phyloP scores from a whole-genome alignment of 495 filamentous ascomycete genomes.

The Hyaloscypha finlandica region DNA sequence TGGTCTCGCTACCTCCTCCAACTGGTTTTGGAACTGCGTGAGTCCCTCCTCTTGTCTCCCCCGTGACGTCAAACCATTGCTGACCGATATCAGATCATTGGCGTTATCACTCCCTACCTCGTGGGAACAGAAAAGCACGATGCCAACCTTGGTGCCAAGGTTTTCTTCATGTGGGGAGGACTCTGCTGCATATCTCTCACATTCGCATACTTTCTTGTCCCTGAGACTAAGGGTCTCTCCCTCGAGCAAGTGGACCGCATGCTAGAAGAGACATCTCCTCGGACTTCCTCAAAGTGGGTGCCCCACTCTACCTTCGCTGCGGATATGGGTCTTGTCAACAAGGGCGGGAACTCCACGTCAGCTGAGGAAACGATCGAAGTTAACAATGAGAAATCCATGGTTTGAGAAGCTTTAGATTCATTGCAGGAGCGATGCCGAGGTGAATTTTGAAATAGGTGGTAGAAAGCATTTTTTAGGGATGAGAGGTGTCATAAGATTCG shows the following conservation, averaged over 20 bases:
- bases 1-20: constrained; percentile 77
- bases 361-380: constrained; percentile 3
- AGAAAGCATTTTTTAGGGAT: background rate
- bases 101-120: constrained; percentile 29
- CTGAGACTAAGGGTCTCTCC: constrained; percentile 83
- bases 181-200: constrained; percentile 64
- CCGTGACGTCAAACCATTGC: constrained; percentile 14
- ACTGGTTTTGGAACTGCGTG: constrained; percentile 79
- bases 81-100: constrained; percentile 17
- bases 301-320: constrained; percentile 67
- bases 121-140: constrained; percentile 25
- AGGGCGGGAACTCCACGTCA: background rate
- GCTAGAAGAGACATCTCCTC: constrained; percentile 78
- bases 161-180: constrained; percentile 78
- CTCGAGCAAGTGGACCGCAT: constrained; percentile 89
- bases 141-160: constrained; percentile 64
- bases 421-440: background rate
- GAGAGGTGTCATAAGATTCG: no score
- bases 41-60: background rate
- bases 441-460: background rate
- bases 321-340: constrained; percentile 49
- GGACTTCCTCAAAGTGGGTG: constrained; percentile 69
- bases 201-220: constrained; percentile 77
- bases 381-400: background rate
- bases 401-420: background rate